Evolutionary conservation across 140 eudicot genomes (phyloP), one percentile per base, ranked within the genome.

Genomic region (Stevia rebaudiana): DNA sequence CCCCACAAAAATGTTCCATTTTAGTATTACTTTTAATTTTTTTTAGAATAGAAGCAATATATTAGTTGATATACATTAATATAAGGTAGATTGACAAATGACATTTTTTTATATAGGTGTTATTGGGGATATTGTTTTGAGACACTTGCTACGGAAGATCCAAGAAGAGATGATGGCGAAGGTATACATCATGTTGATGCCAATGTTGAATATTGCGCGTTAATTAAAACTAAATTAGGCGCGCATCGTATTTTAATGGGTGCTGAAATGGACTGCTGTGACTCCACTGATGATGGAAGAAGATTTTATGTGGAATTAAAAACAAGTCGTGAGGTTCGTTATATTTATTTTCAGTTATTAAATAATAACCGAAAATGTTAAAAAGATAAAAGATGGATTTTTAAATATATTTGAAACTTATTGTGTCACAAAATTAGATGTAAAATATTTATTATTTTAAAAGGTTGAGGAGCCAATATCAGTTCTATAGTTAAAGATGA

Each of bases 81-180:
- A n/a, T n/a, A n/a, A n/a, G n/a, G n/a, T n/a, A n/a, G n/a, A 19
- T 48, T 48, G 55, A 48, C 55, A 19, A 9, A 8, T 19, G 55
- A 2, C 28, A 16, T 15, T 42, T 2, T 16, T 23, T 53, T 31
- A 37, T 52, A 31, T 79, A 94, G 99, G 68, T 85, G 86, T 69
- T 94, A 94, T 37, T 94, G 97, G 96, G 99, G 99, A 46, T 94
- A 94, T 69, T 81, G 90, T 58, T 94, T 94, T 53, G 99, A 94
- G 90, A 82, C 81, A 53, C 95, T 94, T 73, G 99, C 98, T 1
- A 92, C 98, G 40, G 98, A 92, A 74, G 95, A 88, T 80, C 98
- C 98, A 71, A 83, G 64, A 22, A 83, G 98, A 79, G 89, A 71
- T 62, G 91, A 79, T 71, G 98, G 98, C 55, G 96, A 87, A 77